Conservation (phyloP, 495 filamentous ascomycete genomes). For the Terfezia boudieri region DNA sequence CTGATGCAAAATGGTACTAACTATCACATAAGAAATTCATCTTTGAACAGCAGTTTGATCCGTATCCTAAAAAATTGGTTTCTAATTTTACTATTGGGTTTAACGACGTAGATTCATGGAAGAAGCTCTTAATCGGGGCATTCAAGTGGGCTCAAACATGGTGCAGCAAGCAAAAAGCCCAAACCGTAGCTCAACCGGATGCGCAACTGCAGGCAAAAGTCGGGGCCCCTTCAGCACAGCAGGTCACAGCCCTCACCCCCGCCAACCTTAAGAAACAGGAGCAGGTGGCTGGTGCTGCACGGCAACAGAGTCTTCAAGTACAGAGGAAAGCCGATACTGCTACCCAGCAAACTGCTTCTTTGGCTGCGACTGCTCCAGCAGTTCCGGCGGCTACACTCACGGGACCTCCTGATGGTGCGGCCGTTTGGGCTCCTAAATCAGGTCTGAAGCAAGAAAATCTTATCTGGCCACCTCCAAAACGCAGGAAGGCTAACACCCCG, state of each 20-base stretch:
- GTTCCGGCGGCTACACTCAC: too few relatives aligned
- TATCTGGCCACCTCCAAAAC: not conserved
- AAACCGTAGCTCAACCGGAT: not conserved
- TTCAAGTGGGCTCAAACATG: not conserved
- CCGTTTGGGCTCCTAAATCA: not conserved
- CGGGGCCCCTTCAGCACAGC: too few relatives aligned
- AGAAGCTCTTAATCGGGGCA: not conserved
- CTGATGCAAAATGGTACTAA: not conserved
- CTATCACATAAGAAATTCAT: not conserved
- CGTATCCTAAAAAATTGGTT: not conserved
- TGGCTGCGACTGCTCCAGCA: not conserved
- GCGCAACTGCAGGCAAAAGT: not conserved
- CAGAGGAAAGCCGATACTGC: not conserved
- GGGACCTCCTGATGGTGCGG: not conserved
- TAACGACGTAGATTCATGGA: not conserved
- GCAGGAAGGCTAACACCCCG: not conserved
- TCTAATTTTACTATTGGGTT: not conserved
- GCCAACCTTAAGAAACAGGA: not conserved
- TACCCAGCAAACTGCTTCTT: not conserved
- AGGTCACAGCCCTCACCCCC: not conserved
- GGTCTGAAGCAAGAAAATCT: not conserved
- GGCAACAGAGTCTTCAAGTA: not conserved
- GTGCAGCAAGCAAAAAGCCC: not conserved
- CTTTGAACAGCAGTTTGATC: not conserved
- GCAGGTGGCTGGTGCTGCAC: not conserved